Conservation (phyloP, 257 asterid species). For the Nicotiana benthamiana region DNA sequence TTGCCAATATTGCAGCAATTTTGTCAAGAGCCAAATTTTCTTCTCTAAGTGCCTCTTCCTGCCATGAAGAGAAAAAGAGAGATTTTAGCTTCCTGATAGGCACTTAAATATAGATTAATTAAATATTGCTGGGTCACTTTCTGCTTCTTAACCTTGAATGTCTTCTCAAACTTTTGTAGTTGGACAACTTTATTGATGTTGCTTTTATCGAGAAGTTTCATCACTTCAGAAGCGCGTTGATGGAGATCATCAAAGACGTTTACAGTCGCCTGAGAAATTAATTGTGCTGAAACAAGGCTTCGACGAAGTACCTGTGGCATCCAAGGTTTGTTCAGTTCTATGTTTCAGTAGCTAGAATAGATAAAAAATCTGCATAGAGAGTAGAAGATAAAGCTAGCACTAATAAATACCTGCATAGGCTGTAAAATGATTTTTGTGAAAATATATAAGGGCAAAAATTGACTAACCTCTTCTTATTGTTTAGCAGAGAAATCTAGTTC, state of each 20-base stretch:
- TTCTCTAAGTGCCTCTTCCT: constrained; percentile 71
- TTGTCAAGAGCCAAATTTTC: constrained; percentile 55
- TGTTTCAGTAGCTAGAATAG: constrained; percentile 2
- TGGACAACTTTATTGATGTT: constrained; percentile 36
- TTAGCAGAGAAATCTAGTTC: constrained; percentile 49
- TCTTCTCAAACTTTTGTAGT: constrained; percentile 47
- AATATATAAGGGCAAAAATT: not conserved
- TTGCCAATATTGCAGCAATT: constrained; percentile 53
- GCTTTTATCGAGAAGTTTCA: constrained; percentile 48
- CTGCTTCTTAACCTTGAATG: constrained; percentile 43
- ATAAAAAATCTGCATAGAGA: not conserved
- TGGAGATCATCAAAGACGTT: constrained; percentile 50
- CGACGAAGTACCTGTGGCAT: constrained; percentile 43
- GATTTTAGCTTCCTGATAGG: not conserved
- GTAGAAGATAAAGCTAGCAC: not conserved
- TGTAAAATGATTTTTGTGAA: not conserved
- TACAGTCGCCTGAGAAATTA: constrained; percentile 55
- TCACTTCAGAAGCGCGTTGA: constrained; percentile 46
- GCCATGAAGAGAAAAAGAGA: constrained; percentile 18
- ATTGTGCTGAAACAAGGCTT: constrained; percentile 52
- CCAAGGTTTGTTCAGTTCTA: not conserved
- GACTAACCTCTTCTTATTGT: constrained; percentile 58
- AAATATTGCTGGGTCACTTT: not conserved
- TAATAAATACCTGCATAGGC: not conserved
- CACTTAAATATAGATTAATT: not conserved